Base-by-base conservation (phyloP, 768 basidiomycete species). In the Russula abietina region DNA sequence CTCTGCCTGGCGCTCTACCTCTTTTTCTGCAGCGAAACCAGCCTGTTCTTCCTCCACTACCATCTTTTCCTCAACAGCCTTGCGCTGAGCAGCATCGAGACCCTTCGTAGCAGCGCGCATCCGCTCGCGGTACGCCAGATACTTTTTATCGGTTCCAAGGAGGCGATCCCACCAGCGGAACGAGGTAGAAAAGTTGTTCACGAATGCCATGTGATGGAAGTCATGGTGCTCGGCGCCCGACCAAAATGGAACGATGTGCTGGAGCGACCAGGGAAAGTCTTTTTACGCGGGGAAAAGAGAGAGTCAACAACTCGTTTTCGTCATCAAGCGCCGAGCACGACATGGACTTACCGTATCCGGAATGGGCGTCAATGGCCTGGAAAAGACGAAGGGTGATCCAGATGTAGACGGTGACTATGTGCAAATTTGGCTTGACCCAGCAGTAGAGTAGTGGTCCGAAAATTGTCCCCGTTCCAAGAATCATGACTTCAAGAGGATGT, bases 221-320 rank as follows among this genome's bases (percentile, higher is more conserved):
- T 98, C 95, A 73, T 97, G 95, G 76, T 96, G 93, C 70, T 98
- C 96, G 0, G 94, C 94, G 43, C 96, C 95, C 8, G 91, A 89
- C 95, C 95, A 98, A 82, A 98, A 91, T 2, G 94, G 94, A 36
- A 98, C 63, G 67, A 93, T 85, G 78, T 95, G 85, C 68, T 93
- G 88, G 59, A 98, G 80, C 6, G 92, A 95, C 95, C 94, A 98
- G 0, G 97, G 96, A 83, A 99, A 99, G 74, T 98, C 92, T 89
- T 57, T 5, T 57, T 5, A 26, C 10, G n/a, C 11, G 12, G 3
- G 14, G 5, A 22, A 32, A n/a, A 30, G 30, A 4, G 8, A 36
- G 36, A 4, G 52, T 33, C 19, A 19, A 4, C 11, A 22, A 8
- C 14, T 14, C 3, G 16, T 17, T 39, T 39, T 38, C 2, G 17